phyloP scores from a whole-genome alignment of 2,329 filamentous ascomycete species.

The Clarireedia paspali region DNA sequence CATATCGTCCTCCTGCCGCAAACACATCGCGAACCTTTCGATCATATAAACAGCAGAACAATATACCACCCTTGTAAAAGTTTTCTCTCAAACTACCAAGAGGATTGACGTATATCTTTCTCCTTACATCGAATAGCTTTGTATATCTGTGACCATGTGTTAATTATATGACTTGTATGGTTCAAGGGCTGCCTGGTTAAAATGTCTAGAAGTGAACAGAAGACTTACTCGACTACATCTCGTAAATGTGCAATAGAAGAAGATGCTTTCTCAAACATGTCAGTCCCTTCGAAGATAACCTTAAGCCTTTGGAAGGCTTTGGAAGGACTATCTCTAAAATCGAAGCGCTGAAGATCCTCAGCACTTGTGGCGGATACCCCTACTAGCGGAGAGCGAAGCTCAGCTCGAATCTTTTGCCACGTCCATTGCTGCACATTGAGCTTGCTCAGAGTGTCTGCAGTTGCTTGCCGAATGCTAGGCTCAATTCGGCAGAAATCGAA shows the following conservation, averaged over 20 bases:
- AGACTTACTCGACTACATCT: constrained; percentile 52
- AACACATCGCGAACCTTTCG: constrained; percentile 78
- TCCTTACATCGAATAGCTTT: constrained; percentile 64
- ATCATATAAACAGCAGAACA: constrained; percentile 89
- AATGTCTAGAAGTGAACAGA: not conserved
- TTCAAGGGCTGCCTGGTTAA: not conserved
- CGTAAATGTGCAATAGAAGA: constrained; percentile 73
- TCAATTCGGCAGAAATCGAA: constrained; percentile 84
- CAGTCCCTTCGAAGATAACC: constrained; percentile 52
- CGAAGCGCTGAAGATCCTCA: constrained; percentile 83
- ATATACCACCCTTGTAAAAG: constrained; percentile 76
- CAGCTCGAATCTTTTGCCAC: constrained; percentile 76
- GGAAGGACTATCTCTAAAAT: constrained; percentile 63
- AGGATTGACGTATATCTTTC: constrained; percentile 77
- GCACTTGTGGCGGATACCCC: constrained; percentile 75
- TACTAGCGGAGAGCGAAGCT: constrained; percentile 72
- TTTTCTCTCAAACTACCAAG: constrained; percentile 84
- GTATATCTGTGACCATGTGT: constrained; percentile 43
- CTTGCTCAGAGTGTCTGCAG: constrained; percentile 79
- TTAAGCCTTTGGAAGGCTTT: constrained; percentile 53
- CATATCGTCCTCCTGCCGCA: constrained; percentile 89
- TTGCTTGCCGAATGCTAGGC: constrained; percentile 54
- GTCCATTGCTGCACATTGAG: constrained; percentile 74
- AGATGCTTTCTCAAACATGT: constrained; percentile 66
- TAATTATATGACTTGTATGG: not conserved